These are phyloP conservation scores for Hirschioporus abietinus DNA, from an alignment of 768 basidiomycete genomes.

Conservation along the genomic window DNA sequence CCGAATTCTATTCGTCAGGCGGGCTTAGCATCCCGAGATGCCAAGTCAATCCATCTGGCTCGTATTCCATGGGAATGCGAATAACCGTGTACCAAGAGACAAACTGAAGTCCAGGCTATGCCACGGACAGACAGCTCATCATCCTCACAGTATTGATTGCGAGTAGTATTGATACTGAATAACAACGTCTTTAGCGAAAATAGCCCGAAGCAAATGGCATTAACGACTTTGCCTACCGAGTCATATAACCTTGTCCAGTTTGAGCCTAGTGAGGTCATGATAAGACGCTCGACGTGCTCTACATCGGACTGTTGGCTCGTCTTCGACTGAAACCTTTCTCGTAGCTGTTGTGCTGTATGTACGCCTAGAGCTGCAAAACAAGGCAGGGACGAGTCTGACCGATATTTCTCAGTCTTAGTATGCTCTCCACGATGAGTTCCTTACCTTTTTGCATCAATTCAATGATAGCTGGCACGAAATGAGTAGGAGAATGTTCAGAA, in stretches of 20 bases:
- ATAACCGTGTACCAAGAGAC: too few species aligned
- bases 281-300: constrained; percentile 84
- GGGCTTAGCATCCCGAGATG: not conserved
- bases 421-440: constrained; percentile 9
- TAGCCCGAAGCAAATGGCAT: constrained; percentile 3
- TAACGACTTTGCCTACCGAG: constrained; percentile 50
- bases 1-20: not conserved
- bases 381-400: constrained; percentile 76
- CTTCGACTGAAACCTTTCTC: constrained; percentile 91
- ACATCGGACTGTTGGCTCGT: constrained; percentile 81
- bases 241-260: constrained; percentile 96
- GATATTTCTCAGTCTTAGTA: constrained; percentile 10
- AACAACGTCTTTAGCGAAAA: constrained; percentile 5
- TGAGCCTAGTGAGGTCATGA: constrained; percentile 86
- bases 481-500: constrained; percentile 18
- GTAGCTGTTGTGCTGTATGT: constrained; percentile 80
- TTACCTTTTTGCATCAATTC: constrained; percentile 97
- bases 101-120: not conserved
- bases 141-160: constrained; percentile 70
- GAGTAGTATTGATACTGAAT: constrained; percentile 89
- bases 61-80: not conserved
- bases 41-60: not conserved
- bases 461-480: constrained; percentile 53
- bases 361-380: constrained; percentile 91
- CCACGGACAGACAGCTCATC: not conserved